Conservation (phyloP, 129 eudicot genomes). For the Flaveria trinervia region DNA sequence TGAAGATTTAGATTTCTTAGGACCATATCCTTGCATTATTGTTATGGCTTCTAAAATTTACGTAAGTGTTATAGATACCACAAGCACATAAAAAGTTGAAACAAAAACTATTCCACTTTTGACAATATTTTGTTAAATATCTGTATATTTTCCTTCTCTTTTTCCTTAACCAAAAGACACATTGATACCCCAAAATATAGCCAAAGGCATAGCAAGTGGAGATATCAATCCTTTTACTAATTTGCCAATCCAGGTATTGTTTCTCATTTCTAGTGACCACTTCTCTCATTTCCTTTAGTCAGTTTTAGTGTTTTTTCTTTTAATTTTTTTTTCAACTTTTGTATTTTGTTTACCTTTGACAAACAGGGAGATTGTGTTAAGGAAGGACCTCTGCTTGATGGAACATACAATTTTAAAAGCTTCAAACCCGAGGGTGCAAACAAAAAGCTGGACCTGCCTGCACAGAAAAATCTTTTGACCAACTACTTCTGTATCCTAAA, state of each 20-base stretch:
- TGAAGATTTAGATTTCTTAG: slow-evolving; percentile 79
- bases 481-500: slow-evolving; percentile 95
- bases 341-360: slow-evolving; percentile 18
- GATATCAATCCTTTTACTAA: slow-evolving; percentile 85
- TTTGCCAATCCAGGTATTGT: slow-evolving; percentile 69
- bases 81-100: neutral
- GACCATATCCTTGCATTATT: slow-evolving; percentile 86
- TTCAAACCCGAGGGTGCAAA: slow-evolving; percentile 51
- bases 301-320: neutral
- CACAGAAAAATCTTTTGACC: slow-evolving; percentile 80
- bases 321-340: neutral
- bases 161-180: slow-evolving; percentile 59
- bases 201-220: slow-evolving; percentile 85
- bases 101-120: neutral
- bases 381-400: slow-evolving; percentile 31
- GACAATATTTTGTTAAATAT: neutral
- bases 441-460: slow-evolving; percentile 85
- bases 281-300: neutral
- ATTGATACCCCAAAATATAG: slow-evolving; percentile 67
- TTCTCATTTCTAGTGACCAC: neutral
- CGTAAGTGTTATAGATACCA: neutral
- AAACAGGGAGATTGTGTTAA: slow-evolving; percentile 50
- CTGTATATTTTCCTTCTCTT: neutral
- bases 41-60: neutral
- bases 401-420: slow-evolving; percentile 50